Base-by-base conservation (phyloP, 257 asterid genomes). In the Nicotiana knightiana region DNA sequence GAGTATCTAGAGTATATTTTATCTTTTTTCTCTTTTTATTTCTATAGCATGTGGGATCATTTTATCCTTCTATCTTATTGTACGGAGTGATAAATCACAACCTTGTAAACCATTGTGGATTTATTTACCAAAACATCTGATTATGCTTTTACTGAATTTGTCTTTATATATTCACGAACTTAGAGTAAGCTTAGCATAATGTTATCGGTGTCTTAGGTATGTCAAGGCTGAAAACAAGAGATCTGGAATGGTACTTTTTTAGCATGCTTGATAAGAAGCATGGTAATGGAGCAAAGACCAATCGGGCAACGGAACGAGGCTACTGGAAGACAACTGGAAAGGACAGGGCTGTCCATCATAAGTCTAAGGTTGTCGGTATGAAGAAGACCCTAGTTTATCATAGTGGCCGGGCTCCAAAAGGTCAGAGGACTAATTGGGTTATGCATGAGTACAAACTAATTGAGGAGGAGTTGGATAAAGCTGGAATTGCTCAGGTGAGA, bases 241-340 rank as follows among this genome's bases (percentile, higher is more conserved):
- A 95, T 82, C 62, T 86, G 80, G 99, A 95, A 83, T 95, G 99
- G 99, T 93, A 93, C 77, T 92, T 93, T 82, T 93, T 95, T 87
- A 92, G 97, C 58, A 79, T 89, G 85, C 89, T 91, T 78, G 98
- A 95, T 81, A 93, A 90, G 91, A 95, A 95, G 88, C 94, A 93
- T 88, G 98, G 96, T 32, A 92, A 92, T 83, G 97, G 97, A 82
- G 84, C 94, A 77, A 89, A 91, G 87, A 93, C 97, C 62, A 95
- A 95, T 67, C 87, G 99, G 64, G 97, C 99, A 6, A 95, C 99
- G 57, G 91, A 90, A 53, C 87, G 87, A 61, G 99, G 99, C 62
- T 95, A 93, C 84, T 95, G 99, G 99, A 95, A 95, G 89, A 92
- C 99, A 12, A 95, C 99, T 5, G 99, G 99, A 12, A 95, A 92